These are phyloP conservation scores for Trapa bicornis DNA, from an alignment of 345 rosid genomes.

Conservation along the genomic window DNA sequence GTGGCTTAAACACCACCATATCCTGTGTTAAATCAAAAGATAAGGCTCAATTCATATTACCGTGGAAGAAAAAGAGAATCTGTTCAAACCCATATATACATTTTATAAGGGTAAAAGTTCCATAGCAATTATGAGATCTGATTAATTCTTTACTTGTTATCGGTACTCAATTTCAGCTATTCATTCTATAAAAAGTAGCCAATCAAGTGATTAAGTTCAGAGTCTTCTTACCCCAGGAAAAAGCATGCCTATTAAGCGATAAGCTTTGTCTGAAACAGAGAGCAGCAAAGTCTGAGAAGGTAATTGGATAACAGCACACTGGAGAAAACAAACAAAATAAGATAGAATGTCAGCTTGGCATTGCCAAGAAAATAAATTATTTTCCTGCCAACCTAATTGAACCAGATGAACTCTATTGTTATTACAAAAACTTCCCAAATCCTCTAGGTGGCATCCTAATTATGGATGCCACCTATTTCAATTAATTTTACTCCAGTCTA, in stretches of 20 bases:
- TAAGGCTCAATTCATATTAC: not conserved
- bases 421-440: not conserved
- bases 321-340: slow-evolving; percentile 3
- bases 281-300: slow-evolving; percentile 89
- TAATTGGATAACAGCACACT: slow-evolving; percentile 97
- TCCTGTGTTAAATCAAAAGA: slow-evolving; percentile 30
- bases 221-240: slow-evolving; percentile 74
- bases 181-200: not conserved
- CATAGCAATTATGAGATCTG: not conserved
- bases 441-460: not conserved
- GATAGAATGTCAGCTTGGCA: not conserved
- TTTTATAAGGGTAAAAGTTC: not conserved
- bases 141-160: not conserved
- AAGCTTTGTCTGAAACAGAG: slow-evolving; percentile 90
- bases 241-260: slow-evolving; percentile 93
- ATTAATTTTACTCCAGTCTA: too few relatives aligned
- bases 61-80: not conserved
- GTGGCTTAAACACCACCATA: slow-evolving; percentile 93
- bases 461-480: too few relatives aligned
- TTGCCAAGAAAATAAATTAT: not conserved
- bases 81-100: not conserved
- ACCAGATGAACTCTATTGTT: not conserved
- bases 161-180: not conserved
- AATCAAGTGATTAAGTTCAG: not conserved
- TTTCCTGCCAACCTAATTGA: not conserved